phyloP scores from a whole-genome alignment of 805 yeast species.

The Myxozyma nipponensis region DNA sequence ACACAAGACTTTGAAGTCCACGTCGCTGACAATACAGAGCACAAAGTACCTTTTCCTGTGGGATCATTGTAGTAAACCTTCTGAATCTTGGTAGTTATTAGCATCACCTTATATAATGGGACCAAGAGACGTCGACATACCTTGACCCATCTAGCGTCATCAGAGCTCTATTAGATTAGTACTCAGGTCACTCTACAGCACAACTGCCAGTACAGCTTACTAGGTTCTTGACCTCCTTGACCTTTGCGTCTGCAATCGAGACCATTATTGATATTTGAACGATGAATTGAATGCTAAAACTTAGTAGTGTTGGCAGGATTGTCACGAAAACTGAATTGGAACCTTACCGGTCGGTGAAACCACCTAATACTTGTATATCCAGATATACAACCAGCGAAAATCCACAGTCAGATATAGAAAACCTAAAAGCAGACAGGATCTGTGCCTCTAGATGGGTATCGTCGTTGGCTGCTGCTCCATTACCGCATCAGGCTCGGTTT shows the following conservation, averaged over 20 bases:
- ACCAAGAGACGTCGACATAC: constrained; percentile 35
- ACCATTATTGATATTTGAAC: not conserved
- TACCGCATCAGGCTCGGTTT: too few species aligned
- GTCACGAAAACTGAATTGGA: too few species aligned
- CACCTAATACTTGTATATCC: too few species aligned
- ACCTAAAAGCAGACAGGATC: too few species aligned
- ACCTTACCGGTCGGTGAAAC: too few species aligned
- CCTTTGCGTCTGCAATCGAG: constrained; percentile 13
- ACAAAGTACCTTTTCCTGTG: constrained; percentile 46
- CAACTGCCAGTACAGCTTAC: constrained; percentile 3
- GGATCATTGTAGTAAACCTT: constrained; percentile 72
- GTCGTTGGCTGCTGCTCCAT: too few species aligned
- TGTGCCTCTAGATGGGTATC: too few species aligned
- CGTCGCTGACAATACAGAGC: too few species aligned
- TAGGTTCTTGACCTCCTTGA: constrained; percentile 21
- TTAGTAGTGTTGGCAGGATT: not conserved
- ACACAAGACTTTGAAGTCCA: too few species aligned
- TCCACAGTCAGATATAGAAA: too few species aligned
- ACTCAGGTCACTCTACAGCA: not conserved
- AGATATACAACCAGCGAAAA: too few species aligned
- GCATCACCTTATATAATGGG: constrained; percentile 39
- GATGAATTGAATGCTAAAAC: not conserved
- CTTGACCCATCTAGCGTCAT: constrained; percentile 63
- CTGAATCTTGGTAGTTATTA: constrained; percentile 42
- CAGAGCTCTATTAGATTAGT: constrained; percentile 32